These are phyloP conservation scores for Acanthamoeba quina DNA, from an alignment of 208 protist genomes.

Conservation along the genomic window DNA sequence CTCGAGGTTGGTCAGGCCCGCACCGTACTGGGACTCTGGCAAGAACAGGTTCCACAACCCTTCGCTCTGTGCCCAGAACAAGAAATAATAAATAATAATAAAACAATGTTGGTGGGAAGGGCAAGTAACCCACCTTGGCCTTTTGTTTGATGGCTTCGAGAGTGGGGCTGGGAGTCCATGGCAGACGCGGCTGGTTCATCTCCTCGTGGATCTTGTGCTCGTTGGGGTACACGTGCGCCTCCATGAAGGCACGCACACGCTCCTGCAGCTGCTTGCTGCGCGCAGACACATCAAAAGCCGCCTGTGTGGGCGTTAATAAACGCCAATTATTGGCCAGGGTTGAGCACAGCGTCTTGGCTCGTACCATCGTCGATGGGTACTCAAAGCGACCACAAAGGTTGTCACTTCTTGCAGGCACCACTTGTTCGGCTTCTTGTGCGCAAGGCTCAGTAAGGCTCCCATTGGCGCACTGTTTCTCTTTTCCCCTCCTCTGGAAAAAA, in stretches of 20 bases:
- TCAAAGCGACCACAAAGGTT: too few species aligned
- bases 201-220: conserved; percentile 81
- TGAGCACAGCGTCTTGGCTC: not conserved
- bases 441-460: too few species aligned
- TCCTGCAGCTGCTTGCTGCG: conserved; percentile 64
- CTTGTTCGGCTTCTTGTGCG: too few species aligned
- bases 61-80: conserved; percentile 9
- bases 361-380: not conserved
- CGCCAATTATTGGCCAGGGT: not conserved
- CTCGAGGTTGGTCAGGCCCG: conserved; percentile 86
- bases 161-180: conserved; percentile 77
- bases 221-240: conserved; percentile 86
- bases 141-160: conserved; percentile 89
- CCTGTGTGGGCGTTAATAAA: not conserved
- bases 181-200: conserved; percentile 32
- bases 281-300: not conserved
- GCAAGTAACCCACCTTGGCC: conserved; percentile 66
- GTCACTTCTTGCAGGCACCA: too few species aligned
- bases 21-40: conserved; percentile 73
- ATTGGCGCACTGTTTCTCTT: not conserved
- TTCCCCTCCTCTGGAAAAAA: too few species aligned
- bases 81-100: not conserved
- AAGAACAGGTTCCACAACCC: conserved; percentile 94
- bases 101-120: not conserved
- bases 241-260: conserved; percentile 85